Evolutionary conservation across 345 rosid species (phyloP).

Genomic region (Brassica nigra): DNA sequence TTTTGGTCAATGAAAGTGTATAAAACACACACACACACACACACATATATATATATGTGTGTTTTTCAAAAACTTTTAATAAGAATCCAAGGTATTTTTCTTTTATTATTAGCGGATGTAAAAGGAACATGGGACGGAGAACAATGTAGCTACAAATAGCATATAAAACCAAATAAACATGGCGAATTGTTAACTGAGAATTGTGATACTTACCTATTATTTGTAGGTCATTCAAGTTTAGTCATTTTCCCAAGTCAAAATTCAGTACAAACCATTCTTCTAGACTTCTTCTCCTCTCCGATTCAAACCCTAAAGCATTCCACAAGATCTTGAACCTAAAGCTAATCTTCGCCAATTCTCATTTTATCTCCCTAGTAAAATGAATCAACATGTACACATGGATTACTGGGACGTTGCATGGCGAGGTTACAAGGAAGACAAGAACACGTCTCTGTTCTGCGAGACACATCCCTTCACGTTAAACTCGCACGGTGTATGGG

Average conservation of each 20-base stretch:
- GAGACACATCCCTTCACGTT: slow-evolving; percentile 26
- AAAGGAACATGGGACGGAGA: slow-evolving; percentile 6
- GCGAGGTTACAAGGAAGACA: slow-evolving; percentile 24
- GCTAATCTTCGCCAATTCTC: background rate
- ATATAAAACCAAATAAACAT: slow-evolving; percentile 2
- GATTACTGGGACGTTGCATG: slow-evolving; percentile 33
- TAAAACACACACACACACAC: no score
- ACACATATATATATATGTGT: no score
- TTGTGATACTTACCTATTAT: slow-evolving; percentile 6
- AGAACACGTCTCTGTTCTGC: slow-evolving; percentile 24
- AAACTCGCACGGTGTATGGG: slow-evolving; percentile 40
- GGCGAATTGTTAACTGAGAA: background rate
- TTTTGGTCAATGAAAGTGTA: background rate
- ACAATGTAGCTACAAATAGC: slow-evolving; percentile 24
- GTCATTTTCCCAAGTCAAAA: slow-evolving; percentile 11
- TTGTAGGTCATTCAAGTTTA: slow-evolving; percentile 16
- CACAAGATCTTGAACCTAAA: background rate
- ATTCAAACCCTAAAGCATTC: slow-evolving; percentile 17
- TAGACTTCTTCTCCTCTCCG: background rate
- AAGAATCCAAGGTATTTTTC: background rate
- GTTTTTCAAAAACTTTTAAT: background rate
- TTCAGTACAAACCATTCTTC: slow-evolving; percentile 4
- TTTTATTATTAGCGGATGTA: background rate
- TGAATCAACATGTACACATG: background rate
- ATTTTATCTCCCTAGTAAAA: background rate